These are phyloP conservation scores for Coemansia sp. DNA, from an alignment of 192 early-diverging fungal genomes.

Conservation along the genomic window DNA sequence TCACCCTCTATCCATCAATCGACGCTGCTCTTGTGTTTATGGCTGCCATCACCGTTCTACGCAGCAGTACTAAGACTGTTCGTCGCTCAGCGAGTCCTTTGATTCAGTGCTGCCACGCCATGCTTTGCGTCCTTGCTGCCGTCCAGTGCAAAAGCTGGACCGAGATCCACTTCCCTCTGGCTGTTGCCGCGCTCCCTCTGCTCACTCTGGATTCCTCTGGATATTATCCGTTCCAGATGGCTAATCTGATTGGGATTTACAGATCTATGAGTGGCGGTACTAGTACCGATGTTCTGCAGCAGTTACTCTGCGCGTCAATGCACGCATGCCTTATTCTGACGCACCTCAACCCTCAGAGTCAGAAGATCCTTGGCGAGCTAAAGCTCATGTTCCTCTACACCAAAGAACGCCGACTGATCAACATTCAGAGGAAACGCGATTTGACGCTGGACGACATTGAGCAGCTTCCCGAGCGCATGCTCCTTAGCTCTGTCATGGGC, in stretches of 20 bases:
- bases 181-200: not conserved
- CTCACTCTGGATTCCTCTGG: slow-evolving; percentile 3
- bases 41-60: not conserved
- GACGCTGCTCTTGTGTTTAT: not conserved
- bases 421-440: slow-evolving; percentile 18
- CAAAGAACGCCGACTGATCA: slow-evolving; percentile 27
- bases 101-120: slow-evolving; percentile 4
- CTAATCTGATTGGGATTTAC: slow-evolving; percentile 19
- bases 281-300: not conserved
- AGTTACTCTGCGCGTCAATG: not conserved
- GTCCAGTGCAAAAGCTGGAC: slow-evolving; percentile 3
- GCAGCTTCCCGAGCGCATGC: slow-evolving; percentile 26
- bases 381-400: slow-evolving; percentile 9
- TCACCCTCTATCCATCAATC: not conserved
- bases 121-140: slow-evolving; percentile 10
- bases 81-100: not conserved
- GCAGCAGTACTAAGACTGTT: not conserved
- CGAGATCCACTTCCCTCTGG: slow-evolving; percentile 5
- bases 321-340: slow-evolving; percentile 12
- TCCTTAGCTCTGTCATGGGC: slow-evolving; percentile 7
- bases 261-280: slow-evolving; percentile 8
- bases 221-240: slow-evolving; percentile 15
- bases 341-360: slow-evolving; percentile 18
- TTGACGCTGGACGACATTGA: slow-evolving; percentile 24
- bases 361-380: slow-evolving; percentile 3